Evolutionary conservation across 2,329 filamentous ascomycete species (phyloP).

Genomic region (Diaporthe citrichinensis): DNA sequence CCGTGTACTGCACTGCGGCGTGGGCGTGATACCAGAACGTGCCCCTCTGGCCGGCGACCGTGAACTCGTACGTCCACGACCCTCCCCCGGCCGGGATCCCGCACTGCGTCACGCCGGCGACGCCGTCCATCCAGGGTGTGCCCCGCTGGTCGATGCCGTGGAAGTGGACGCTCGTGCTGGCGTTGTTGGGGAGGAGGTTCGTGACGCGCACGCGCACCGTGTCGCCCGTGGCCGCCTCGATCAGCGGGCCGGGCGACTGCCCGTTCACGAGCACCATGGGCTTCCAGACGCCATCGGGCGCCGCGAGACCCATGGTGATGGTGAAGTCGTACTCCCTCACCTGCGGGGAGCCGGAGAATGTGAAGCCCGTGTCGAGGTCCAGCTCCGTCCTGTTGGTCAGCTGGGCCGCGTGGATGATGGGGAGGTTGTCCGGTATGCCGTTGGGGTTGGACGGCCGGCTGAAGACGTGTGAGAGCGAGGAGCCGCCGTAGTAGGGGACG

Average conservation of each 20-base stretch:
- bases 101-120: conserved; percentile 73
- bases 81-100: conserved; percentile 66
- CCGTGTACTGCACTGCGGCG: conserved; percentile 71
- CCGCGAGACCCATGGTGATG: conserved; percentile 50
- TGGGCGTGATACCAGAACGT: conserved; percentile 74
- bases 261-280: conserved; percentile 57
- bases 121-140: conserved; percentile 76
- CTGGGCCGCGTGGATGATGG: conserved; percentile 42
- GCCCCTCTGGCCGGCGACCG: conserved; percentile 55
- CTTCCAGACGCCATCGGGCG: conserved; percentile 54
- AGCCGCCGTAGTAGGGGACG: conserved; percentile 38
- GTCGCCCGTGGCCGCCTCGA: conserved; percentile 61
- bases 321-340: conserved; percentile 52
- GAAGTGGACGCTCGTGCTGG: conserved; percentile 73
- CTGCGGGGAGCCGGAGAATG: conserved; percentile 31
- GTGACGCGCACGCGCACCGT: conserved; percentile 56
- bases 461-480: conserved; percentile 18
- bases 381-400: conserved; percentile 41
- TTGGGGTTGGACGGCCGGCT: conserved; percentile 36
- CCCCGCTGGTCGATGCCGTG: conserved; percentile 77
- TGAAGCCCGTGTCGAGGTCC: conserved; percentile 48
- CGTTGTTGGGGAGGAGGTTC: conserved; percentile 53
- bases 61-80: conserved; percentile 74
- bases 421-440: conserved; percentile 45
- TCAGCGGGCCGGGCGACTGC: conserved; percentile 59